A percentile compares a stretch with the other conserved stretches of the same genome.
Evolutionary conservation across 805 yeast genomes (phyloP).

Genomic region (Barnettozyma siamensis): DNA sequence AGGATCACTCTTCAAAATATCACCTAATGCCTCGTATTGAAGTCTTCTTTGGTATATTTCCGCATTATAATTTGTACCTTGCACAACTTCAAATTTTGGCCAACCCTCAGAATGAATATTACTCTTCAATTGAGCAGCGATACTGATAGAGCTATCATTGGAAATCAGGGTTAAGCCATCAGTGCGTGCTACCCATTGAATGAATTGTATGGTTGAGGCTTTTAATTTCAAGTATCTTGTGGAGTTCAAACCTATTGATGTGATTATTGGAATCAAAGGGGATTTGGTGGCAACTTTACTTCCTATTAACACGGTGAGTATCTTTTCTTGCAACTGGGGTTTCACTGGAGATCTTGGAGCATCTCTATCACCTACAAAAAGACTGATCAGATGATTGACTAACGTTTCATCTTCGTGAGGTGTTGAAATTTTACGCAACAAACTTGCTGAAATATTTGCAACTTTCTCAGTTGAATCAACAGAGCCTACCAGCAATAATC

Average conservation of each 20-base stretch:
- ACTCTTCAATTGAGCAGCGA: conserved; percentile 49
- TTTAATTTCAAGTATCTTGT: conserved; percentile 42
- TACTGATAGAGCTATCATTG: conserved; percentile 32
- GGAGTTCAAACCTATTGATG: conserved; percentile 57
- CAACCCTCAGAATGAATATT: conserved; percentile 53
- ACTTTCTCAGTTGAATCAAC: conserved; percentile 53
- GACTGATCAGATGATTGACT: conserved; percentile 36
- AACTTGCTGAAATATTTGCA: conserved; percentile 47
- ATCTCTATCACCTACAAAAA: conserved; percentile 46
- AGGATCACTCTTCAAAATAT: conserved; percentile 46
- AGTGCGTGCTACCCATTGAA: conserved; percentile 50
- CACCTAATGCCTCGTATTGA: conserved; percentile 78
- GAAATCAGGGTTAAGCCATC: conserved; percentile 15
- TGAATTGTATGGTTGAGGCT: conserved; percentile 53
- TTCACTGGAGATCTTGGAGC: conserved; percentile 47
- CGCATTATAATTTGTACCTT: conserved; percentile 31
- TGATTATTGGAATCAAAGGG: conserved; percentile 39
- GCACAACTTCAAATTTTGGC: conserved; percentile 42
- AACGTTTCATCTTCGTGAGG: conserved; percentile 46
- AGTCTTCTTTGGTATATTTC: conserved; percentile 44
- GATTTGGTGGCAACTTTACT: conserved; percentile 47
- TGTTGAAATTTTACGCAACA: conserved; percentile 42
- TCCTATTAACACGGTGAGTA: conserved; percentile 42
- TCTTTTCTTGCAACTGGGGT: conserved; percentile 47
- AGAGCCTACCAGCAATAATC: conserved; percentile 58